phyloP scores from a whole-genome alignment of 352 stramenopile species.

The Albugo candida region DNA sequence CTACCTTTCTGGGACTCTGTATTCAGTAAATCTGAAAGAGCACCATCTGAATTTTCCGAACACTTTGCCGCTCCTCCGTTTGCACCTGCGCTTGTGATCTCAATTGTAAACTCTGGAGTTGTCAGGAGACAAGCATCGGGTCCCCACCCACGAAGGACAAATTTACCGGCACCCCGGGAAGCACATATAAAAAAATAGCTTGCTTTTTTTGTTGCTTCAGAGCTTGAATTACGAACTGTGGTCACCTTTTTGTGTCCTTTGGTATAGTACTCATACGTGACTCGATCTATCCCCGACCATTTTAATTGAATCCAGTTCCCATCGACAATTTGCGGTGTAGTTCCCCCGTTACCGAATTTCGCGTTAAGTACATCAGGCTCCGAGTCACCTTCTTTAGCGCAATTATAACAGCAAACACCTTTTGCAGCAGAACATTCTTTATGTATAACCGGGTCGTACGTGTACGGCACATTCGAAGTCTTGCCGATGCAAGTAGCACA shows the following conservation, averaged over 20 bases:
- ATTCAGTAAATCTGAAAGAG: neutral
- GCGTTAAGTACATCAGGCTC: neutral
- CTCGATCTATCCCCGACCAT: constrained; percentile 32
- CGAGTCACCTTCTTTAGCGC: constrained; percentile 22
- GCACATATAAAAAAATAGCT: constrained; percentile 7
- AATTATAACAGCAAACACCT: constrained; percentile 88
- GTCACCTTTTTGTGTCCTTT: constrained; percentile 9
- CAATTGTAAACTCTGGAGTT: constrained; percentile 12
- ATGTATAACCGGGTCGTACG: constrained; percentile 39
- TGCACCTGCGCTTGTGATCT: constrained; percentile 16
- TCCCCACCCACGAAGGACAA: constrained; percentile 43
- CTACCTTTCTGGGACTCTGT: constrained; percentile 3
- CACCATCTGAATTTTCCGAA: neutral
- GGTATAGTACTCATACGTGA: constrained; percentile 14
- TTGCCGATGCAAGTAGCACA: constrained; percentile 52
- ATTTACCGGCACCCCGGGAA: constrained; percentile 15
- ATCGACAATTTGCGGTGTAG: too few relatives aligned
- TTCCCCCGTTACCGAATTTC: too few relatives aligned
- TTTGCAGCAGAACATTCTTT: constrained; percentile 79
- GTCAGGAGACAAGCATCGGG: constrained; percentile 17
- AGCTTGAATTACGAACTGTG: constrained; percentile 13
- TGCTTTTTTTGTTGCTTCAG: constrained; percentile 1
- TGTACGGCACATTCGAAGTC: constrained; percentile 54
- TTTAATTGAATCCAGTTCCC: constrained; percentile 19
- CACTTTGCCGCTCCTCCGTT: constrained; percentile 24